phyloP scores from a whole-genome alignment of 805 yeast genomes.

The Maudiozyma barnettii region DNA sequence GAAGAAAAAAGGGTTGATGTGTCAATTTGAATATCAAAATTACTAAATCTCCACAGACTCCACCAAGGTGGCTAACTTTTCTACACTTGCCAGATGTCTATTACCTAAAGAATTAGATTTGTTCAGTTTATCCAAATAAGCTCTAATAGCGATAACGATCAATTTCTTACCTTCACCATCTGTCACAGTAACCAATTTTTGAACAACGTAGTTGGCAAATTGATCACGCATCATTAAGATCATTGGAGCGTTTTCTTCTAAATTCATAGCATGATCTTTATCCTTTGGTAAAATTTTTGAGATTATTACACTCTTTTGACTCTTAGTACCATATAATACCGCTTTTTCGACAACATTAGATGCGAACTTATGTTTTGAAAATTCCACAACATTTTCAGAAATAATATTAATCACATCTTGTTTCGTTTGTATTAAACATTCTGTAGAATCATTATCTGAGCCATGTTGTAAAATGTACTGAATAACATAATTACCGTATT shows the following conservation, averaged over 20 bases:
- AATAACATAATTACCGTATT: constrained; percentile 94
- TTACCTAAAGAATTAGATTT: constrained; percentile 25
- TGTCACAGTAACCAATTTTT: constrained; percentile 79
- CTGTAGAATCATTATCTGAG: constrained; percentile 13
- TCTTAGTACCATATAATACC: constrained; percentile 57
- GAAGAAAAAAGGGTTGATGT: no score
- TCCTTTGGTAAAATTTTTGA: constrained; percentile 56
- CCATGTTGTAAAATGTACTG: constrained; percentile 77
- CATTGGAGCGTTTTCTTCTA: constrained; percentile 60
- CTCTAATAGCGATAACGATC: constrained; percentile 66
- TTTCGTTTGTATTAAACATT: constrained; percentile 34
- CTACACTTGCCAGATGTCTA: constrained; percentile 31
- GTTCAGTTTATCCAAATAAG: constrained; percentile 54
- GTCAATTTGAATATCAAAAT: no score
- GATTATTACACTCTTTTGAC: constrained; percentile 54
- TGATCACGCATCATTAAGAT: constrained; percentile 96
- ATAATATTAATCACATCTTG: constrained; percentile 55
- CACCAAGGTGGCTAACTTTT: constrained; percentile 28
- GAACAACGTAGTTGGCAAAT: constrained; percentile 95
- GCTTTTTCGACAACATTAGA: constrained; percentile 96
- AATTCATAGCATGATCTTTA: constrained; percentile 33
- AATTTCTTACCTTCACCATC: constrained; percentile 58
- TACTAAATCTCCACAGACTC: constrained; percentile 18
- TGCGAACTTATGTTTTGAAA: constrained; percentile 95
- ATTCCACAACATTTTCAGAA: constrained; percentile 58